Base-by-base conservation (phyloP, 2,329 filamentous ascomycete genomes). In the Lecanosticta acicola region DNA sequence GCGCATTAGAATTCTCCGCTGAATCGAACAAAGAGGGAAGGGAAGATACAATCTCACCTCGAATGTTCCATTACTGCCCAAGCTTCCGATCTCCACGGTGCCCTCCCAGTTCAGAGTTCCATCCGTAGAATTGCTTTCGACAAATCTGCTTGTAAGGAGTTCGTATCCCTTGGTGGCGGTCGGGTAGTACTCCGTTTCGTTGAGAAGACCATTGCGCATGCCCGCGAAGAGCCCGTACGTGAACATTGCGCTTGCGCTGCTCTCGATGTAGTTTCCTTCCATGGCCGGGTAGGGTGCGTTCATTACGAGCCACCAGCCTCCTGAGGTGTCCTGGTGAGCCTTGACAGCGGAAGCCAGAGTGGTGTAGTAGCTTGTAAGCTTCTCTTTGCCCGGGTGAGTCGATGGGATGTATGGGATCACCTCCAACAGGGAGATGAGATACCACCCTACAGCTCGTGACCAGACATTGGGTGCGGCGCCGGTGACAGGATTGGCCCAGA, bases 211-310 rank as follows among this genome's bases (percentile, higher is more conserved):
- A 9, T 70, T 40, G 21, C 66, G 53, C 13, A 67, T 62, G 0
- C 72, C 78, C 51, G 70, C 73, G 8, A 79, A 59, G 49, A 78
- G 60, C 0, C 74, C 71, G 43, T 75, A 78, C 0, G 71, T 67
- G 57, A 80, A 80, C 72, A 83, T 79, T 2, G 75, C 76, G 7
- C 72, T 75, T 9, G 71, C 76, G 41, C 75, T 79, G 32, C 73
- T 76, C 66, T 83, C 79, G 32, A 82, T 70, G 56, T 80, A 83
- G 57, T 83, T 83, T 14, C 50, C 50, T 37, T 39, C 50, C 24
- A 11, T 11, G 24, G 7, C 24, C 24, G 71, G 68, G 36, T 73
- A 69, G 78, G 83, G 68, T 35, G 73, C 69, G 46, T 70, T 71
- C 66, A 80, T 71, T 26, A 81, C 64, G 48, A 78, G 65, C 74